phyloP scores from a whole-genome alignment of 2,329 filamentous ascomycete genomes.

The Hymenotorrendiella dingleyae region DNA sequence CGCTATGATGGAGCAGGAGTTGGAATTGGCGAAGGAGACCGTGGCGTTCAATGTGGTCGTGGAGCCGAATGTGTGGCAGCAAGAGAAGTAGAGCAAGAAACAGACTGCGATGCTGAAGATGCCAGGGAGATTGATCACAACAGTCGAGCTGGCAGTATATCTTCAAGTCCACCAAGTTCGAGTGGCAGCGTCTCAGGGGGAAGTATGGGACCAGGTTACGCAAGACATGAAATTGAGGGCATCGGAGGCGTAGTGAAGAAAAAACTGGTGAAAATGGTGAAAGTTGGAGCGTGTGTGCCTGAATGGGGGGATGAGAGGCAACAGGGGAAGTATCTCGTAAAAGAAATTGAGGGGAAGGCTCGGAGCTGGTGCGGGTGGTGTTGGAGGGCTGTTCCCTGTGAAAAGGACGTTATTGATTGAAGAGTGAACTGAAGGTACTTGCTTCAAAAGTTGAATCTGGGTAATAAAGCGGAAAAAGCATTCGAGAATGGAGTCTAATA shows the following conservation, averaged over 20 bases:
- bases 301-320: conserved; percentile 77
- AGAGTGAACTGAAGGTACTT: too few species aligned
- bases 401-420: conserved; percentile 34
- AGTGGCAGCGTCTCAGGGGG: conserved; percentile 11
- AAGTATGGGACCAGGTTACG: conserved; percentile 62
- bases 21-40: conserved; percentile 80
- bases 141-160: conserved; percentile 17
- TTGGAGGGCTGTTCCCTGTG: conserved; percentile 63
- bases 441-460: too few species aligned
- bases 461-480: too few species aligned
- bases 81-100: conserved; percentile 73
- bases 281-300: conserved; percentile 76
- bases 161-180: conserved; percentile 17
- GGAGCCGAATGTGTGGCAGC: conserved; percentile 70
- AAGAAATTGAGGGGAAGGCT: conserved; percentile 62
- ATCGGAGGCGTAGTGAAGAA: conserved; percentile 84
- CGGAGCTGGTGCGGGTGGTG: conserved; percentile 95
- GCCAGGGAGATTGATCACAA: conserved; percentile 33
- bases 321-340: conserved; percentile 57
- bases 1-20: conserved; percentile 80
- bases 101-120: conserved; percentile 78
- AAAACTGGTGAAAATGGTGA: conserved; percentile 76
- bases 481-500: too few species aligned
- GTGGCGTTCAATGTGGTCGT: conserved; percentile 84
- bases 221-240: conserved; percentile 83